These are phyloP conservation scores for Coniosporium tulheliwenetii DNA, from an alignment of 2,329 filamentous ascomycete genomes.

Conservation along the genomic window DNA sequence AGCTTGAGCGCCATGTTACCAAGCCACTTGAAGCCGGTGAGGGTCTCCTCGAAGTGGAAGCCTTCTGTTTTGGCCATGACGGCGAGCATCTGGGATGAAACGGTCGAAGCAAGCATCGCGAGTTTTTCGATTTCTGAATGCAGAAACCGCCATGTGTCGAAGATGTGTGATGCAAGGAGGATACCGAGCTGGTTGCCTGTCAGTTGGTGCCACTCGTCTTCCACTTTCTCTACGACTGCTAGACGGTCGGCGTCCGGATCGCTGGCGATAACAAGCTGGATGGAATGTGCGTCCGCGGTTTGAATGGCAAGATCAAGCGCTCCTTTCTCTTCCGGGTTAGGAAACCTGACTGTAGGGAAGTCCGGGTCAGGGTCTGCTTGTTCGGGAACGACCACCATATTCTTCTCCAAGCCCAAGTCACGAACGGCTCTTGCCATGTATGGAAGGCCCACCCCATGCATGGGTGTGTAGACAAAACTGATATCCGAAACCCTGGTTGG, in stretches of 20 bases:
- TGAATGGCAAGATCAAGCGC: slow-evolving; percentile 43
- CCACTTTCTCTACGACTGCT: slow-evolving; percentile 42
- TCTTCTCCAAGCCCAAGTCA: slow-evolving; percentile 21
- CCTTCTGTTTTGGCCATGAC: slow-evolving; percentile 39
- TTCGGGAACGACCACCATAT: slow-evolving; percentile 30
- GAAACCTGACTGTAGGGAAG: slow-evolving; percentile 48
- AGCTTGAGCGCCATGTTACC: slow-evolving; percentile 43
- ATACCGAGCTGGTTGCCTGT: slow-evolving; percentile 51
- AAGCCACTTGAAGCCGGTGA: slow-evolving; percentile 56
- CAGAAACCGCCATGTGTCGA: slow-evolving; percentile 26
- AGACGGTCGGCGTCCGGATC: slow-evolving; percentile 53
- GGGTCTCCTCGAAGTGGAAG: slow-evolving; percentile 42
- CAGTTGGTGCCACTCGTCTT: slow-evolving; percentile 41
- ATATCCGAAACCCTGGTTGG: slow-evolving; percentile 8
- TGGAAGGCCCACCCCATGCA: slow-evolving; percentile 39
- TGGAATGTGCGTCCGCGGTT: slow-evolving; percentile 33
- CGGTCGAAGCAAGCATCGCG: slow-evolving; percentile 45
- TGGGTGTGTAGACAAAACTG: slow-evolving; percentile 38
- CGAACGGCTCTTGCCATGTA: slow-evolving; percentile 27
- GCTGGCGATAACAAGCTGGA: slow-evolving; percentile 41
- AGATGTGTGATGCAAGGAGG: slow-evolving; percentile 40
- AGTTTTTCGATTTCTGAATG: slow-evolving; percentile 18
- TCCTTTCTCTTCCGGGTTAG: slow-evolving; percentile 50
- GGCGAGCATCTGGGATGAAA: slow-evolving; percentile 47
- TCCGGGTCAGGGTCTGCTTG: slow-evolving; percentile 45